Percentiles rank a stretch among this genome's conserved stretches.
phyloP scores from a whole-genome alignment of 257 asterid species.

The Agastache rugosa region DNA sequence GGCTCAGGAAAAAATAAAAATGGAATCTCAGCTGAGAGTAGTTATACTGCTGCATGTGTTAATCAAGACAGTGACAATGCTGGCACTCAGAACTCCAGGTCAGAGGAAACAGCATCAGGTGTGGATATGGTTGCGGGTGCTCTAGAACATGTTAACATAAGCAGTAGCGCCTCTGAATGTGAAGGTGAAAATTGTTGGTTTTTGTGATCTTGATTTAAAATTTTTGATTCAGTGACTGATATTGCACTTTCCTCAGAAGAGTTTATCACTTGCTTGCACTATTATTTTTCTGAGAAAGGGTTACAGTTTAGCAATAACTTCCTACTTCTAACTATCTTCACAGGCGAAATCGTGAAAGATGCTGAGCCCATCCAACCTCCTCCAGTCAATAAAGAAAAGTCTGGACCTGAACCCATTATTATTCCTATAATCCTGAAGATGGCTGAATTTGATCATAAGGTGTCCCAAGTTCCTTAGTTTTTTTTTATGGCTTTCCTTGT shows the following conservation, averaged over 20 bases:
- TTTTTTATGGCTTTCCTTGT: slow-evolving; percentile 24
- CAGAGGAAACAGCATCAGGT: slow-evolving; percentile 43
- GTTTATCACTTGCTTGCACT: slow-evolving; percentile 2
- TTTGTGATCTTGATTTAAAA: slow-evolving; percentile 14
- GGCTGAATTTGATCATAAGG: slow-evolving; percentile 99
- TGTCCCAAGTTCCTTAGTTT: slow-evolving; percentile 35
- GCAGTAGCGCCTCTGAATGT: slow-evolving; percentile 42
- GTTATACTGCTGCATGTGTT: slow-evolving; percentile 35
- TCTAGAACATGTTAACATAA: slow-evolving; percentile 57
- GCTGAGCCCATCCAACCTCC: slow-evolving; percentile 45
- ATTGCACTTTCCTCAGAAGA: slow-evolving; percentile 27
- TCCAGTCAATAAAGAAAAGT: slow-evolving; percentile 58
- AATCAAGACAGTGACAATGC: slow-evolving; percentile 38
- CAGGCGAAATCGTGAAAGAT: slow-evolving; percentile 64
- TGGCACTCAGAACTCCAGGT: slow-evolving; percentile 33
- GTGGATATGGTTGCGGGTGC: slow-evolving; percentile 56
- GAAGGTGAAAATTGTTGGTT: slow-evolving; percentile 52
- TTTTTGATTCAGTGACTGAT: slow-evolving; percentile 8
- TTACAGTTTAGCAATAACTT: slow-evolving; percentile 11
- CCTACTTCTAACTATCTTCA: slow-evolving; percentile 33
- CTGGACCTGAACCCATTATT: slow-evolving; percentile 88
- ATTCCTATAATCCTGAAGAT: slow-evolving; percentile 86
- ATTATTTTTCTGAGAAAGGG: not conserved
- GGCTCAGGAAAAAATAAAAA: slow-evolving; percentile 44
- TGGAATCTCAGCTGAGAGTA: slow-evolving; percentile 49